Evolutionary conservation across 2,329 filamentous ascomycete genomes (phyloP).

Genomic region (Cadophora luteo-olivacea): DNA sequence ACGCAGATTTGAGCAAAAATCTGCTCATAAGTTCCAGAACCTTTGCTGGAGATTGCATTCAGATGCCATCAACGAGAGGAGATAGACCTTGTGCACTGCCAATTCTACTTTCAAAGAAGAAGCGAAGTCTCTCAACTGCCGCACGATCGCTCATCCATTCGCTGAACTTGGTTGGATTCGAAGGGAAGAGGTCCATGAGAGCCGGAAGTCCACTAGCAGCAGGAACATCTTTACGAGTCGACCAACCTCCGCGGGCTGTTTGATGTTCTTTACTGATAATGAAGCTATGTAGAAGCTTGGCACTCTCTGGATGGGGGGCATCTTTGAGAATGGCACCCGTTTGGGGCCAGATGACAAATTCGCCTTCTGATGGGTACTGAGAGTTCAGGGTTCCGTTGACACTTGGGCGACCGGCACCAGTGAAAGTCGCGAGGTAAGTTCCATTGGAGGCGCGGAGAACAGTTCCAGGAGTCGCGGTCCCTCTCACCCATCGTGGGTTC

Average conservation of each 20-base stretch:
- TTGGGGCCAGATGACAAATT: conserved; percentile 57
- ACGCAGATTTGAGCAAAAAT: too few relatives aligned
- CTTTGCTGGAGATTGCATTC: not conserved
- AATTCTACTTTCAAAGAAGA: conserved; percentile 48
- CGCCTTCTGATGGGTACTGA: conserved; percentile 37
- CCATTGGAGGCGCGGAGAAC: conserved; percentile 44
- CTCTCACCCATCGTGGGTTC: conserved; percentile 59
- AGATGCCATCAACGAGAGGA: conserved; percentile 45
- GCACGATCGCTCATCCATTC: conserved; percentile 48
- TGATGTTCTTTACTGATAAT: conserved; percentile 52
- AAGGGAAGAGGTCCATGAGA: conserved; percentile 43
- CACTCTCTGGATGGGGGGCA: conserved; percentile 56
- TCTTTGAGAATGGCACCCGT: conserved; percentile 54
- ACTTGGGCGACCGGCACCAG: too few relatives aligned
- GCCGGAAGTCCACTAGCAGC: conserved; percentile 38
- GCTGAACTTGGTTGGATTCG: conserved; percentile 45
- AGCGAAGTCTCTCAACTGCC: conserved; percentile 46
- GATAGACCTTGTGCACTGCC: conserved; percentile 49
- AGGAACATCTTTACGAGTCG: conserved; percentile 38
- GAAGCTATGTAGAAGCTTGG: conserved; percentile 57
- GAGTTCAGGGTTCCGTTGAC: conserved; percentile 28
- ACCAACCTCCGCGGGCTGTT: conserved; percentile 42
- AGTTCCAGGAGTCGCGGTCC: conserved; percentile 51
- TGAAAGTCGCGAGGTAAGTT: conserved; percentile 47
- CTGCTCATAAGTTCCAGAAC: too few relatives aligned